These are phyloP conservation scores for Colletotrichum sp. DNA, from an alignment of 2,329 filamentous ascomycete species.

Conservation along the genomic window DNA sequence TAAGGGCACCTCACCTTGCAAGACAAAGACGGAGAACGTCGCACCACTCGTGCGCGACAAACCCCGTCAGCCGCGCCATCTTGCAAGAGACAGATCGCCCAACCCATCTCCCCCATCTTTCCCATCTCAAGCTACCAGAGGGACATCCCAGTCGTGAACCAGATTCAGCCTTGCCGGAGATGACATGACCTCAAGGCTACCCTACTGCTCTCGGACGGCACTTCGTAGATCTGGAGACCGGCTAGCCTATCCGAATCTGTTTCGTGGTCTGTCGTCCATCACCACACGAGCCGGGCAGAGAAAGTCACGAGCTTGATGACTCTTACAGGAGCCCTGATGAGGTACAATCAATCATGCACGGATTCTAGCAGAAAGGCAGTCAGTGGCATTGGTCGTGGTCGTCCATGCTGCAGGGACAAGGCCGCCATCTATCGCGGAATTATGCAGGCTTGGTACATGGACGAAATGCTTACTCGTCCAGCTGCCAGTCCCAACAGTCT, in stretches of 20 bases:
- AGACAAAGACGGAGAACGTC: conserved; percentile 5
- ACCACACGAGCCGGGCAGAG: not conserved
- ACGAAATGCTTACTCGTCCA: not conserved
- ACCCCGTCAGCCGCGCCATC: not conserved
- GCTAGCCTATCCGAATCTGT: not conserved
- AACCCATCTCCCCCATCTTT: not conserved
- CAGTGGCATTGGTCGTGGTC: not conserved
- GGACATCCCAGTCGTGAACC: not conserved
- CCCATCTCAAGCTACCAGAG: not conserved
- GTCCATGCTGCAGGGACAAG: not conserved
- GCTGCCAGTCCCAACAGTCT: not conserved
- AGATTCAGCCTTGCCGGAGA: conserved; percentile 14
- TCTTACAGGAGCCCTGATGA: not conserved
- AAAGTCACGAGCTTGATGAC: not conserved
- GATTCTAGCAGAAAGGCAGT: not conserved
- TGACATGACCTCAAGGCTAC: not conserved
- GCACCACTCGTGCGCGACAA: not conserved
- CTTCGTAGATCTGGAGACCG: not conserved
- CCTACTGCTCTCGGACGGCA: not conserved
- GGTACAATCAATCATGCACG: not conserved
- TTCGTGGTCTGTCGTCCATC: not conserved
- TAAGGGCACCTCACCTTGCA: not conserved
- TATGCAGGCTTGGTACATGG: not conserved
- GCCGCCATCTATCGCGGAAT: not conserved
- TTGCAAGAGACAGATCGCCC: conserved; percentile 11